These are phyloP conservation scores for Solanum neorickii DNA, from an alignment of 257 asterid genomes.

Conservation along the genomic window DNA sequence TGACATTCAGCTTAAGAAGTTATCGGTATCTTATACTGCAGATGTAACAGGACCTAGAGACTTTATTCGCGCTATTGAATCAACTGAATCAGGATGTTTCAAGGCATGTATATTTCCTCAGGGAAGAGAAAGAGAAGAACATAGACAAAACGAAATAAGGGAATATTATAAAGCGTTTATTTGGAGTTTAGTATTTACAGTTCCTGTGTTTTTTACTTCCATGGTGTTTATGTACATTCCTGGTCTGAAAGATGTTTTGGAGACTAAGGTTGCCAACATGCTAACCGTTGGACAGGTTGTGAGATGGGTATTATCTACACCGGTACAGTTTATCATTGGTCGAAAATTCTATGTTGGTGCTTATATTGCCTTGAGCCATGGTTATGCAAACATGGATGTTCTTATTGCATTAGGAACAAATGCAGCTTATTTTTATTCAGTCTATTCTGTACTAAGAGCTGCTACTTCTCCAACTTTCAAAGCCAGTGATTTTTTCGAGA, in stretches of 20 bases:
- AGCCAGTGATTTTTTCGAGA: constrained; percentile 53
- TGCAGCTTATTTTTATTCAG: constrained; percentile 60
- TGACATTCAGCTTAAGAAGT: constrained; percentile 8
- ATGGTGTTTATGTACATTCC: constrained; percentile 67
- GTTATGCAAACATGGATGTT: constrained; percentile 68
- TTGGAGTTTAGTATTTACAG: constrained; percentile 47
- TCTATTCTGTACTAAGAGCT: constrained; percentile 43
- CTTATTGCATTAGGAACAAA: constrained; percentile 56
- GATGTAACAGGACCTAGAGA: constrained; percentile 48
- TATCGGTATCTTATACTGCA: constrained; percentile 36
- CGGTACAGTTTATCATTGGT: constrained; percentile 63
- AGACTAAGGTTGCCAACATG: constrained; percentile 36
- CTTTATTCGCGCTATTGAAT: constrained; percentile 24
- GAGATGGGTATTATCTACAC: constrained; percentile 45
- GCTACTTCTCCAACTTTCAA: constrained; percentile 33
- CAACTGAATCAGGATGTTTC: constrained; percentile 19
- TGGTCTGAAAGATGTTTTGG: constrained; percentile 28
- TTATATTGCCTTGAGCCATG: constrained; percentile 34
- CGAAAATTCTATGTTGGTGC: constrained; percentile 49
- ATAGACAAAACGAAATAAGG: constrained; percentile 24
- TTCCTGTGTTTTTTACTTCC: constrained; percentile 50
- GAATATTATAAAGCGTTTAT: constrained; percentile 29
- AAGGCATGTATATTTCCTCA: constrained; percentile 33
- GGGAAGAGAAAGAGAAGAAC: constrained; percentile 22
- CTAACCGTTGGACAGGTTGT: constrained; percentile 25